Evolutionary conservation across 2,329 filamentous ascomycete genomes (phyloP).

Genomic region (Cladosporium austrohemisphaericum): DNA sequence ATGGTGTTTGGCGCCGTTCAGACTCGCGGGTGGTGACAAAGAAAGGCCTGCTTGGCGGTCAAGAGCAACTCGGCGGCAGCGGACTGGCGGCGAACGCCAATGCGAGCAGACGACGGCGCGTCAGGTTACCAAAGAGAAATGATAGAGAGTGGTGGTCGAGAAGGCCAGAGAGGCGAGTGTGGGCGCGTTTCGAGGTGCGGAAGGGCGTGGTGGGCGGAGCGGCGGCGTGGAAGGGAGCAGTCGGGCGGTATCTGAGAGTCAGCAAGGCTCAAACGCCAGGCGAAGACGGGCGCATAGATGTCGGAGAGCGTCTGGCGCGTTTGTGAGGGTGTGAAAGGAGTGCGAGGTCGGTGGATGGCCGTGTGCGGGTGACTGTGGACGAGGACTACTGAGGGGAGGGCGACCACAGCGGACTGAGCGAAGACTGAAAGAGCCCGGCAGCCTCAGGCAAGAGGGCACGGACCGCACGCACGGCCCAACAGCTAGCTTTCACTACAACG

Average conservation of each 20-base stretch:
- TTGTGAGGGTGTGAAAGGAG: not conserved
- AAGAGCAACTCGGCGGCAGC: slow-evolving; percentile 2
- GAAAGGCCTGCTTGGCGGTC: slow-evolving; percentile 12
- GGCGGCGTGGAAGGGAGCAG: slow-evolving; percentile 1
- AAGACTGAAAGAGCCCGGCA: no score
- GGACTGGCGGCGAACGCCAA: not conserved
- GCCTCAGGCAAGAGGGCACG: not conserved
- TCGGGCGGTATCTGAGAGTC: not conserved
- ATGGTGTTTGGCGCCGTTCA: not conserved
- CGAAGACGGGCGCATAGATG: not conserved
- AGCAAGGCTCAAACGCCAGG: not conserved
- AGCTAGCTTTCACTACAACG: no score
- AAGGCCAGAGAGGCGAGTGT: not conserved
- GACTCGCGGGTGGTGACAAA: slow-evolving; percentile 9
- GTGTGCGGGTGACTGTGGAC: no score
- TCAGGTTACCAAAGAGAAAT: not conserved
- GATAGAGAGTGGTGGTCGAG: not conserved
- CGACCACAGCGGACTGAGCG: no score
- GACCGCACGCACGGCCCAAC: no score
- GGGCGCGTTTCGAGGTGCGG: slow-evolving; percentile 7
- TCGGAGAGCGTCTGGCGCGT: not conserved
- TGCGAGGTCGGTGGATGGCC: not conserved
- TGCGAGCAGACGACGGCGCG: slow-evolving; percentile 3
- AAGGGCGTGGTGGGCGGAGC: slow-evolving; percentile 4
- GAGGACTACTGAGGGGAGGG: not conserved